Evolutionary conservation across 2,329 filamentous ascomycete genomes (phyloP).

Genomic region (Aspergillus persii): DNA sequence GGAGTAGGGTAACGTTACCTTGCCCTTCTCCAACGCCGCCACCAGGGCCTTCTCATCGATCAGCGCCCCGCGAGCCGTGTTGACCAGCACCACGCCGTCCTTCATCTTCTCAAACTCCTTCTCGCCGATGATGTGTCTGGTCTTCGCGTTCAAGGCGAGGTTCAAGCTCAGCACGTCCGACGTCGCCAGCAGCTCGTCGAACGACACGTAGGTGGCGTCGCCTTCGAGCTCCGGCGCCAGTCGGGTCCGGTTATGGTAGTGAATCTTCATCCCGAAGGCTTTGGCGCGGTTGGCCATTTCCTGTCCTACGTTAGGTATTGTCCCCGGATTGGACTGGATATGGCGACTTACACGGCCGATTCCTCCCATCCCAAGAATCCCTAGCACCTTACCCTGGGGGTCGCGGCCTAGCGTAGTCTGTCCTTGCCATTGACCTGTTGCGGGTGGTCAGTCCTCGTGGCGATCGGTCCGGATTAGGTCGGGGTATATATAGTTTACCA

Average conservation of each 20-base stretch:
- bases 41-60: constrained; percentile 50
- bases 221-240: constrained; percentile 41
- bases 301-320: constrained; percentile 21
- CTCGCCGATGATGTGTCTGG: constrained; percentile 46
- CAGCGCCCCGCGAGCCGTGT: constrained; percentile 45
- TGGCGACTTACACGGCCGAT: constrained; percentile 42
- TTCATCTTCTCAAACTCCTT: constrained; percentile 48
- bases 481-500: constrained; percentile 23
- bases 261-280: constrained; percentile 48
- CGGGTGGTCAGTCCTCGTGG: constrained; percentile 4
- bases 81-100: constrained; percentile 45
- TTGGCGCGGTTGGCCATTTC: constrained; percentile 46
- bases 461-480: too few species aligned
- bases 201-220: constrained; percentile 45
- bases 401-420: constrained; percentile 44
- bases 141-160: constrained; percentile 44
- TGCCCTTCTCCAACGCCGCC: constrained; percentile 43
- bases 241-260: constrained; percentile 47
- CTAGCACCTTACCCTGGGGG: constrained; percentile 45
- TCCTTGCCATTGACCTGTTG: constrained; percentile 41
- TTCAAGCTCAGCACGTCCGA: constrained; percentile 49
- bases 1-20: constrained; percentile 28
- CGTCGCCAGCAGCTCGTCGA: constrained; percentile 46
- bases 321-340: too few species aligned
- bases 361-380: constrained; percentile 50